Percentiles rank a stretch among this genome's conserved stretches.
phyloP scores from a whole-genome alignment of 306 rosid genomes.

The Cyamopsis tetragonoloba region DNA sequence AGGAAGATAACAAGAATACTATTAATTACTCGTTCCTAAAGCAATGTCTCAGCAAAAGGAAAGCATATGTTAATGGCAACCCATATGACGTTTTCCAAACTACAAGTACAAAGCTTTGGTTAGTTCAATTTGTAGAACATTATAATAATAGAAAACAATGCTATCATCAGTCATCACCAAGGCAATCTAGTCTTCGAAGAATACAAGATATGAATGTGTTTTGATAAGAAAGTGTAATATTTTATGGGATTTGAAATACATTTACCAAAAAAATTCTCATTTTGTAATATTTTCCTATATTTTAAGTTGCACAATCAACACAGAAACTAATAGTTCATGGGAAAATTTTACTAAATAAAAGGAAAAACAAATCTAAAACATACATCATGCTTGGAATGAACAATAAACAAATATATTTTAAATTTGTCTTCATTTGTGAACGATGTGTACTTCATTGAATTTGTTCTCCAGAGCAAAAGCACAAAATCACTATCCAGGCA shows the following conservation, averaged over 20 bases:
- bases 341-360: not conserved
- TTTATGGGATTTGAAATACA: not conserved
- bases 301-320: not conserved
- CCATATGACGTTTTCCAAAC: not conserved
- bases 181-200: not conserved
- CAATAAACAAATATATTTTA: conserved; percentile 8
- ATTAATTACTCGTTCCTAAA: conserved; percentile 2
- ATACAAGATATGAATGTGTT: not conserved
- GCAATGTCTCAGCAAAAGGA: not conserved
- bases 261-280: not conserved
- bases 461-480: not conserved
- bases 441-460: conserved; percentile 11
- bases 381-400: not conserved
- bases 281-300: not conserved
- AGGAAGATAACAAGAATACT: not conserved
- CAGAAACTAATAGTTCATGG: not conserved
- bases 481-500: not conserved
- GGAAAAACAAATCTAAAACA: not conserved
- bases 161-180: not conserved
- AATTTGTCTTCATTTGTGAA: not conserved
- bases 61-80: not conserved
- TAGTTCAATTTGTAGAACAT: not conserved
- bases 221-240: not conserved
- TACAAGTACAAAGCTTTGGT: not conserved
- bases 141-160: not conserved